Conservation (phyloP, 2,329 filamentous ascomycete species). For the Venturia carpophila region DNA sequence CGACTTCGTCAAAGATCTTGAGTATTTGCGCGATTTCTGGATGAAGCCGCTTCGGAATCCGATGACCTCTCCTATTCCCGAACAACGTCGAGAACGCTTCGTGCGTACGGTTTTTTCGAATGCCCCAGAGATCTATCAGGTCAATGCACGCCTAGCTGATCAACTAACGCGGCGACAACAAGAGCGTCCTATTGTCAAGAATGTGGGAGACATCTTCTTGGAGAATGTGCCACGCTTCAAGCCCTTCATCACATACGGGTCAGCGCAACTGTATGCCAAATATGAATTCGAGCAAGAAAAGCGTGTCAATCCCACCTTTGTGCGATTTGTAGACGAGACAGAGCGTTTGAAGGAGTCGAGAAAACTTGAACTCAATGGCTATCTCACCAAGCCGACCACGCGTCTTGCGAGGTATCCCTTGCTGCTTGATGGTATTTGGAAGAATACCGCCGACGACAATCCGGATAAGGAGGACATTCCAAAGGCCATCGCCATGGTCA, state of each 20-base stretch:
- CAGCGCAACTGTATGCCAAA: conserved; percentile 92
- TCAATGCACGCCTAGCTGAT: conserved; percentile 83
- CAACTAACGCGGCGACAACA: conserved; percentile 86
- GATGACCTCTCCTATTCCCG: conserved; percentile 72
- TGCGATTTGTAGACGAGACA: conserved; percentile 91
- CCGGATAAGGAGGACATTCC: conserved; percentile 89
- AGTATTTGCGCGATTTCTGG: conserved; percentile 98
- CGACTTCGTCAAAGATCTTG: conserved; percentile 97
- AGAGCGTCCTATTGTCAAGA: conserved; percentile 78
- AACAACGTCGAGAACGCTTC: conserved; percentile 78
- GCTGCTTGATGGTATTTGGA: conserved; percentile 81
- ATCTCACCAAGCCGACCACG: conserved; percentile 94
- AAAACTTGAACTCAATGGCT: conserved; percentile 94
- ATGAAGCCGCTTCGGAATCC: conserved; percentile 75
- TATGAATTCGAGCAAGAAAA: conserved; percentile 98
- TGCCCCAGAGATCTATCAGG: conserved; percentile 85
- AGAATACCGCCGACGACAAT: conserved; percentile 82
- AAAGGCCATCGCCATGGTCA: conserved; percentile 77
- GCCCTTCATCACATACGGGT: conserved; percentile 93
- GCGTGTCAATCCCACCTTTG: conserved; percentile 72
- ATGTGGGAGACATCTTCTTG: conserved; percentile 88
- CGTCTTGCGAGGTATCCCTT: conserved; percentile 89
- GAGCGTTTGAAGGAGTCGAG: conserved; percentile 92
- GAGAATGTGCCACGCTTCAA: conserved; percentile 88
- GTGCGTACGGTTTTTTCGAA: conserved; percentile 95